phyloP scores from a whole-genome alignment of 371 early-diverging fungal species.

The Mycotypha africana region DNA sequence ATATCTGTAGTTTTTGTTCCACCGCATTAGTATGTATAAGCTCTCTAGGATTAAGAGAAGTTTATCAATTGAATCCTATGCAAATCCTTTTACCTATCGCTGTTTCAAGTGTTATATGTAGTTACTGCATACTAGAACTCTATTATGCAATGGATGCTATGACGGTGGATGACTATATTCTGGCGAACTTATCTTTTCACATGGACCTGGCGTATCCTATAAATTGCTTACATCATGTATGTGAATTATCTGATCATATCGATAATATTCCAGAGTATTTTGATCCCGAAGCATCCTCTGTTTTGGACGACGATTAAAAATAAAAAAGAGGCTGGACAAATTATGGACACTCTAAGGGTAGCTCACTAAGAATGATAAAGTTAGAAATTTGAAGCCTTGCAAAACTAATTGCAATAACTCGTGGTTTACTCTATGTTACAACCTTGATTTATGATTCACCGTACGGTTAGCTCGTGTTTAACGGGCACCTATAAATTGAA shows the following conservation, averaged over 20 bases:
- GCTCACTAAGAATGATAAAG: no score
- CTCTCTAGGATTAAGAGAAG: constrained; percentile 19
- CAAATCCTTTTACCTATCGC: constrained; percentile 30
- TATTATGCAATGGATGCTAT: constrained; percentile 34
- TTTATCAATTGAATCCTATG: constrained; percentile 11
- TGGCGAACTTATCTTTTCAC: constrained; percentile 34
- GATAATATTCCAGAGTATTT: constrained; percentile 20
- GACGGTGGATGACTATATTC: constrained; percentile 31
- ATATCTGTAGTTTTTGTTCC: constrained; percentile 12
- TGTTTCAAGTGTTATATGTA: constrained; percentile 22
- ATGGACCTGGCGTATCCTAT: constrained; percentile 40
- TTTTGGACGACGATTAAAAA: no score
- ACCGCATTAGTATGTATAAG: constrained; percentile 18
- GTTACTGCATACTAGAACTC: constrained; percentile 31
- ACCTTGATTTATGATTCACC: no score
- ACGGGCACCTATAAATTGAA: no score
- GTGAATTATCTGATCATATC: constrained; percentile 35
- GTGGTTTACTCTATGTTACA: no score
- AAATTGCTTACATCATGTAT: constrained; percentile 36
- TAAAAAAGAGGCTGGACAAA: no score
- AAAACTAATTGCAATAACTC: no score
- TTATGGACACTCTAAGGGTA: no score
- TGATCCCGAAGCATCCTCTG: no score
- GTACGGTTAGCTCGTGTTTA: no score
- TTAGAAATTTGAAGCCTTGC: no score